Evolutionary conservation across 2,329 filamentous ascomycete genomes (phyloP).

Genomic region (Fusarium nelsonii): DNA sequence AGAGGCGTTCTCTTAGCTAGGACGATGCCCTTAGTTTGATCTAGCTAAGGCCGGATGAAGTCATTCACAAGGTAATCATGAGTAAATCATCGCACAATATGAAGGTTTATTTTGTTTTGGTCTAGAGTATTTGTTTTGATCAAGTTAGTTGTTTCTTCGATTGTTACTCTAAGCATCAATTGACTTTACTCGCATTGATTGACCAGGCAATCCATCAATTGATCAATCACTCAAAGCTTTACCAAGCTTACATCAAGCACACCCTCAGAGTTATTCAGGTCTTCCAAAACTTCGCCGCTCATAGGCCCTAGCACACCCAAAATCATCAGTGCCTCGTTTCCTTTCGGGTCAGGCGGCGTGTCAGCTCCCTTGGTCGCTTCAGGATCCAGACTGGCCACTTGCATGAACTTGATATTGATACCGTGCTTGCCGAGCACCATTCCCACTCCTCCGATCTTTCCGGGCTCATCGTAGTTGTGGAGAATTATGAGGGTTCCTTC

Average conservation of each 20-base stretch:
- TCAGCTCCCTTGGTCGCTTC: slow-evolving; percentile 41
- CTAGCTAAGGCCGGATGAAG: slow-evolving; percentile 29
- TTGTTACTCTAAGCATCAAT: not conserved
- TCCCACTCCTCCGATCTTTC: slow-evolving; percentile 85
- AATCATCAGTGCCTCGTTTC: slow-evolving; percentile 84
- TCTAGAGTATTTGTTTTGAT: slow-evolving; percentile 1
- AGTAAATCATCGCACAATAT: not conserved
- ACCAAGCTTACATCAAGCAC: slow-evolving; percentile 69
- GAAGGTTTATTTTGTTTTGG: not conserved
- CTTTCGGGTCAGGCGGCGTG: slow-evolving; percentile 47
- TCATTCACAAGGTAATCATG: slow-evolving; percentile 24
- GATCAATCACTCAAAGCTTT: slow-evolving; percentile 50
- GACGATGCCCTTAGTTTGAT: slow-evolving; percentile 17
- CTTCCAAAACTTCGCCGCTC: slow-evolving; percentile 65
- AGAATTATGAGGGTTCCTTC: slow-evolving; percentile 81
- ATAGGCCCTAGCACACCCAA: slow-evolving; percentile 77
- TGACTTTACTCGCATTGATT: not conserved
- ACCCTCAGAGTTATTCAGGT: slow-evolving; percentile 63
- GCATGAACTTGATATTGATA: slow-evolving; percentile 86
- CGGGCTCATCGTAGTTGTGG: slow-evolving; percentile 83
- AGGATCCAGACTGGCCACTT: slow-evolving; percentile 68
- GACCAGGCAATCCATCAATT: not conserved
- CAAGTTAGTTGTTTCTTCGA: not conserved
- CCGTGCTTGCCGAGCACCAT: slow-evolving; percentile 75
- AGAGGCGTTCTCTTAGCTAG: slow-evolving; percentile 9